Conservation (phyloP, 2,329 filamentous ascomycete genomes). For the Cladophialophora psammophila region DNA sequence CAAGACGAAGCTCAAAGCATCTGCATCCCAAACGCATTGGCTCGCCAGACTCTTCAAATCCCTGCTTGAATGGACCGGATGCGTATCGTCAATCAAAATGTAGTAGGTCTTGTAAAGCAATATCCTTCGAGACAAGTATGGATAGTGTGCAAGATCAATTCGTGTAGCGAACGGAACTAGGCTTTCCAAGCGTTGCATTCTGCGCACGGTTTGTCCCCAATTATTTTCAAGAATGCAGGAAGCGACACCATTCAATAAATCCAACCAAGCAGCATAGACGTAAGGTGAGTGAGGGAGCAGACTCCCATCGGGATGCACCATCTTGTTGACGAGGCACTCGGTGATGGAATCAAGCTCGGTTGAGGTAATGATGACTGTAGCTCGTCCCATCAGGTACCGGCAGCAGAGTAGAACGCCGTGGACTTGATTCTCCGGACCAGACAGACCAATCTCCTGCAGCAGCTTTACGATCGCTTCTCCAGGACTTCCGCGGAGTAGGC, state of each 20-base stretch:
- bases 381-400: constrained; percentile 25
- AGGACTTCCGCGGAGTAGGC: constrained; percentile 10
- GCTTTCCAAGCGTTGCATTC: not conserved
- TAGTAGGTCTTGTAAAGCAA: constrained; percentile 21
- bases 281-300: constrained; percentile 26
- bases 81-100: constrained; percentile 10
- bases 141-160: constrained; percentile 13
- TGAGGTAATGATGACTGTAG: not conserved
- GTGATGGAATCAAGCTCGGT: constrained; percentile 23
- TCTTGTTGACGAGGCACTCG: constrained; percentile 4
- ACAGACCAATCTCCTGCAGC: not conserved
- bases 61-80: not conserved
- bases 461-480: constrained; percentile 8
- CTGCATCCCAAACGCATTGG: constrained; percentile 12
- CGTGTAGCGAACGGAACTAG: not conserved
- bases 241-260: constrained; percentile 33
- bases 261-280: constrained; percentile 31
- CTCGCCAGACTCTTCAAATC: constrained; percentile 1
- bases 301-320: not conserved
- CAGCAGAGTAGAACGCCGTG: constrained; percentile 50
- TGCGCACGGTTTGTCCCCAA: not conserved
- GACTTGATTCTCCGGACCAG: constrained; percentile 46
- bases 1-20: constrained; percentile 20
- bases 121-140: constrained; percentile 23
- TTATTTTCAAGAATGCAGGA: constrained; percentile 22